Conservation (phyloP, 139 green algal species). For the Chlorella sp. region DNA sequence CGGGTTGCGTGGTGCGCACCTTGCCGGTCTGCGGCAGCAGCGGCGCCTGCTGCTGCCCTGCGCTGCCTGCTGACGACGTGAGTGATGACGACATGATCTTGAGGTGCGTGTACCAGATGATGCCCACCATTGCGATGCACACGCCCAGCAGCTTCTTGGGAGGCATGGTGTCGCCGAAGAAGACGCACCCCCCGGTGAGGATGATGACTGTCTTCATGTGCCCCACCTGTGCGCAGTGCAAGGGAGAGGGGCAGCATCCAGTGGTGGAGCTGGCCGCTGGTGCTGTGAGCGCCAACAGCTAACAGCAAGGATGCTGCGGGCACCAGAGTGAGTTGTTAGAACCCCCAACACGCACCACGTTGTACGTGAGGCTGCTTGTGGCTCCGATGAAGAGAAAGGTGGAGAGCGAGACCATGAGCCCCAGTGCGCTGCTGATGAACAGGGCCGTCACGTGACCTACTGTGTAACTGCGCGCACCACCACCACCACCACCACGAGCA, state of each 20-base stretch:
- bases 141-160: conserved; percentile 70
- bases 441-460: conserved; percentile 40
- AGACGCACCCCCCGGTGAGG: conserved; percentile 65
- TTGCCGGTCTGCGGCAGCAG: background rate
- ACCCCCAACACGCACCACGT: conserved; percentile 76
- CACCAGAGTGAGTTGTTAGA: background rate
- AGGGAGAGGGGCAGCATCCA: too few relatives aligned
- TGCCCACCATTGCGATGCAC: conserved; percentile 68
- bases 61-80: background rate
- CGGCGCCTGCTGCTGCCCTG: too few relatives aligned
- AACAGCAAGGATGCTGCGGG: background rate
- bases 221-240: conserved; percentile 57
- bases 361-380: conserved; percentile 74
- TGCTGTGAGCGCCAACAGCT: too few relatives aligned
- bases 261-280: too few relatives aligned
- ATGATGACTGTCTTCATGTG: conserved; percentile 83
- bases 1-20: too few relatives aligned
- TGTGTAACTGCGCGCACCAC: conserved; percentile 2
- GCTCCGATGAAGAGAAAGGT: conserved; percentile 59
- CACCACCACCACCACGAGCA: too few relatives aligned
- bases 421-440: conserved; percentile 47
- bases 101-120: conserved; percentile 69
- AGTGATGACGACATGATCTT: conserved; percentile 12
- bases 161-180: conserved; percentile 79
- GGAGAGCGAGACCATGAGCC: conserved; percentile 70